Evolutionary conservation across 257 asterid species (phyloP).

Genomic region (Nicotiana undulata): DNA sequence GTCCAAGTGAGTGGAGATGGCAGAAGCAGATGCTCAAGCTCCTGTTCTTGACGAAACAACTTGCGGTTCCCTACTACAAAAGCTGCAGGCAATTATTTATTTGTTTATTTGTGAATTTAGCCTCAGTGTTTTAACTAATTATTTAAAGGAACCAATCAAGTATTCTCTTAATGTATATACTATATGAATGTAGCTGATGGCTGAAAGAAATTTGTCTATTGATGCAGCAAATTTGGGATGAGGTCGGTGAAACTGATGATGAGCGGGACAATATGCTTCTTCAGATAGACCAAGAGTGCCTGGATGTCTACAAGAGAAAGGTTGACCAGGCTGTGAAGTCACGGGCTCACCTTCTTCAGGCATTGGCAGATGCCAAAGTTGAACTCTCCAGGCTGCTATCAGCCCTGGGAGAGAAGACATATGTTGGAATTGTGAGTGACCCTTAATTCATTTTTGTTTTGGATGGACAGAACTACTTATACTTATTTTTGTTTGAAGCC

Average conservation of each 20-base stretch:
- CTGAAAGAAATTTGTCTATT: slow-evolving; percentile 6
- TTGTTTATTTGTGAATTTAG: background rate
- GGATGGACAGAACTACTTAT: background rate
- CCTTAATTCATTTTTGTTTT: background rate
- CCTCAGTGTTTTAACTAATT: background rate
- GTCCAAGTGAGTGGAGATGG: slow-evolving; percentile 42
- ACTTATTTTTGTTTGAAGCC: background rate
- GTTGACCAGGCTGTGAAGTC: slow-evolving; percentile 88
- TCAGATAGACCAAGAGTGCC: slow-evolving; percentile 86
- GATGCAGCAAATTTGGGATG: slow-evolving; percentile 92
- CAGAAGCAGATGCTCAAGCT: slow-evolving; percentile 49
- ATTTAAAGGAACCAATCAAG: slow-evolving; percentile 2
- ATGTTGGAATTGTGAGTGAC: slow-evolving; percentile 62
- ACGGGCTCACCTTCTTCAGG: slow-evolving; percentile 75
- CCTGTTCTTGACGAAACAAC: slow-evolving; percentile 45
- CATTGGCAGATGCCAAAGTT: slow-evolving; percentile 81
- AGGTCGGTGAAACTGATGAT: slow-evolving; percentile 85
- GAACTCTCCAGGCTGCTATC: slow-evolving; percentile 79
- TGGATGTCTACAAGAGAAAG: slow-evolving; percentile 88
- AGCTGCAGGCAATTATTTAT: slow-evolving; percentile 56
- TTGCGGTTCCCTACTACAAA: slow-evolving; percentile 77
- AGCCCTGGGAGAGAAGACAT: slow-evolving; percentile 79
- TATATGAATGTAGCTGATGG: background rate
- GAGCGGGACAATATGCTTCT: slow-evolving; percentile 84
- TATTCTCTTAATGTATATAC: background rate